These are phyloP conservation scores for Datura wrightii DNA, from an alignment of 257 asterid species.

Conservation along the genomic window DNA sequence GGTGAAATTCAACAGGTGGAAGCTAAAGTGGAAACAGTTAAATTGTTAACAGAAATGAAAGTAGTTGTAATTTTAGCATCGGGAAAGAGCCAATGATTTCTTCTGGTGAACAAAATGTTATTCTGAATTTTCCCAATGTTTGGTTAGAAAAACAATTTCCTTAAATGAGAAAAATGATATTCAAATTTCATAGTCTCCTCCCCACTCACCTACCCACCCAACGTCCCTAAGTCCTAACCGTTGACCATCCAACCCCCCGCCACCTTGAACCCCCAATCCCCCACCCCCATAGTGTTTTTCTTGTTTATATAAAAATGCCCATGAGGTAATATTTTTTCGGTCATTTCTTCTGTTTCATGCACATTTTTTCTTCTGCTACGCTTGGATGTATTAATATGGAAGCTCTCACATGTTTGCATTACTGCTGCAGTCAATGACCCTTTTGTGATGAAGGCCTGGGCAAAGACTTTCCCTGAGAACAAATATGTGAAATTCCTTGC, in stretches of 20 bases:
- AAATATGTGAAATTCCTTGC: constrained; percentile 87
- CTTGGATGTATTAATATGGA: not conserved
- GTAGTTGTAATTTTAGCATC: not conserved
- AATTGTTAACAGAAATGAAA: not conserved
- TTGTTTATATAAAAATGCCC: no score
- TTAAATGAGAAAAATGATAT: no score
- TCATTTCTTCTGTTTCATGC: not conserved
- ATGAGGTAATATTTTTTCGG: not conserved
- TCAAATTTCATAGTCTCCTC: no score
- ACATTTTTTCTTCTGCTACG: not conserved
- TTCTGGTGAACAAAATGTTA: not conserved
- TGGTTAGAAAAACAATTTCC: no score
- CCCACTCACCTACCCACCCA: no score
- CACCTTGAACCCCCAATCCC: no score
- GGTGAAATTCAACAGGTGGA: not conserved
- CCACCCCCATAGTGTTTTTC: not conserved
- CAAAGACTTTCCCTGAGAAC: constrained; percentile 79
- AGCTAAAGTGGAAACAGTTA: not conserved
- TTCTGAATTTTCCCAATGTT: no score
- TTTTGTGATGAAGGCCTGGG: constrained; percentile 98
- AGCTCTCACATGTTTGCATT: not conserved
- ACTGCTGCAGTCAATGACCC: constrained; percentile 79
- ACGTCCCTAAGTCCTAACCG: no score
- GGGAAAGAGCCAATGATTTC: not conserved
- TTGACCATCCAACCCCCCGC: no score